Percentiles rank a stretch among this genome's conserved stretches.
Conservation (phyloP, 257 asterid species). For the Nicotiana attenuata region DNA sequence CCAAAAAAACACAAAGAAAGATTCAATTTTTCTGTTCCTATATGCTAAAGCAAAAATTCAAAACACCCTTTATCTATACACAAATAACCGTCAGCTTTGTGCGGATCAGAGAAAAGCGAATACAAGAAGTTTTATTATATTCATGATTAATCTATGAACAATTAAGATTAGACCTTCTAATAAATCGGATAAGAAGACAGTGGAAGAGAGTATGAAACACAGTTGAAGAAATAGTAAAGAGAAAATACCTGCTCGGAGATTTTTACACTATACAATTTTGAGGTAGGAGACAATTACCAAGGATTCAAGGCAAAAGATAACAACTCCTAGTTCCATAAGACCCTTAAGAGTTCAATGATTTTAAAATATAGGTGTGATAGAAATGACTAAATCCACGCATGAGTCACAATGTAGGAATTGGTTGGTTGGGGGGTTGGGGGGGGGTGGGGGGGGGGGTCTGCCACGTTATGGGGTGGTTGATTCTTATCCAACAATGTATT, state of each 20-base stretch:
- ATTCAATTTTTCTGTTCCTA: background rate
- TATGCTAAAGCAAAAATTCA: background rate
- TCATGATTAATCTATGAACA: background rate
- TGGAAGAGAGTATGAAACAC: background rate
- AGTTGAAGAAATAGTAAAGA: slow-evolving; percentile 9
- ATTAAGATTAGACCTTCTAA: background rate
- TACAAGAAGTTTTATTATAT: background rate
- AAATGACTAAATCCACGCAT: slow-evolving; percentile 5
- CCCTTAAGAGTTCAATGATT: background rate
- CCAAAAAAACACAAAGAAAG: background rate
- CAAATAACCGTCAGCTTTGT: background rate
- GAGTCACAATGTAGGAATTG: too few species aligned
- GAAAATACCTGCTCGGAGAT: slow-evolving; percentile 1
- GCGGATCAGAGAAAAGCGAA: background rate
- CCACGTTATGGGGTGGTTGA: too few species aligned
- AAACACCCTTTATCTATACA: background rate
- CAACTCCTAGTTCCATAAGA: background rate
- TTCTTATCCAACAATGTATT: too few species aligned
- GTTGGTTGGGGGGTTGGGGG: too few species aligned
- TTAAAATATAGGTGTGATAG: background rate
- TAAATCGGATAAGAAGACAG: background rate
- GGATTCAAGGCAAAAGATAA: background rate
- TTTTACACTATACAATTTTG: background rate
- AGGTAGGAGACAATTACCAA: background rate
- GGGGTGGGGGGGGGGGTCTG: too few species aligned